Evolutionary conservation across 768 basidiomycete species (phyloP).

Genomic region (Obba rivulosa): DNA sequence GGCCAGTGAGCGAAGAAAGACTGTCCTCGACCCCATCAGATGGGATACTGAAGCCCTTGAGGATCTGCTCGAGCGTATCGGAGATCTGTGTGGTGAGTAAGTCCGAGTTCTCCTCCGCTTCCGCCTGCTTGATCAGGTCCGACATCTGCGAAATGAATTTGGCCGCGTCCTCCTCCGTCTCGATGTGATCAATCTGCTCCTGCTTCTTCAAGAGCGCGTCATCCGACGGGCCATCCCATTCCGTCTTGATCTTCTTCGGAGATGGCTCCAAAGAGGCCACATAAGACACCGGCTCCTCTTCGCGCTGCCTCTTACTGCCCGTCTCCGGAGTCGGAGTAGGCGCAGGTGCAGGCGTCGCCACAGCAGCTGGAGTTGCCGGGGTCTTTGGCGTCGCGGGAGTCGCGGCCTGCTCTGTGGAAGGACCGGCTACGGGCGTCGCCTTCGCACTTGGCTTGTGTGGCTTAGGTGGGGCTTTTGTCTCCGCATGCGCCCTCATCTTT

Average conservation of each 20-base stretch:
- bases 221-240: conserved; percentile 60
- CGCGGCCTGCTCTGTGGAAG: conserved; percentile 26
- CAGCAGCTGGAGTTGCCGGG: conserved; percentile 24
- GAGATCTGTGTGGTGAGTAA: conserved; percentile 42
- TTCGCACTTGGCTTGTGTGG: conserved; percentile 26
- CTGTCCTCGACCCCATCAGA: conserved; percentile 28
- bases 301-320: conserved; percentile 47
- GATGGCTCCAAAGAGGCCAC: conserved; percentile 1
- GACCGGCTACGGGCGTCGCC: conserved; percentile 7
- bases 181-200: conserved; percentile 39
- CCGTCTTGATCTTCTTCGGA: conserved; percentile 40
- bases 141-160: conserved; percentile 61
- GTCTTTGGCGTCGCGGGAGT: conserved; percentile 29
- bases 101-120: conserved; percentile 34
- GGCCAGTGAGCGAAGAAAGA: conserved; percentile 20
- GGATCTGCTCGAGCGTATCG: conserved; percentile 55
- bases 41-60: conserved; percentile 45
- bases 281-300: conserved; percentile 33
- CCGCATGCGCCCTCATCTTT: conserved; percentile 46
- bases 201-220: conserved; percentile 40
- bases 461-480: conserved; percentile 23
- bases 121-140: conserved; percentile 53
- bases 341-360: conserved; percentile 15
- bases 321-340: conserved; percentile 14
- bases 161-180: conserved; percentile 62